These are phyloP conservation scores for Diaporthe sp. DNA, from an alignment of 2,329 filamentous ascomycete species.

Conservation along the genomic window DNA sequence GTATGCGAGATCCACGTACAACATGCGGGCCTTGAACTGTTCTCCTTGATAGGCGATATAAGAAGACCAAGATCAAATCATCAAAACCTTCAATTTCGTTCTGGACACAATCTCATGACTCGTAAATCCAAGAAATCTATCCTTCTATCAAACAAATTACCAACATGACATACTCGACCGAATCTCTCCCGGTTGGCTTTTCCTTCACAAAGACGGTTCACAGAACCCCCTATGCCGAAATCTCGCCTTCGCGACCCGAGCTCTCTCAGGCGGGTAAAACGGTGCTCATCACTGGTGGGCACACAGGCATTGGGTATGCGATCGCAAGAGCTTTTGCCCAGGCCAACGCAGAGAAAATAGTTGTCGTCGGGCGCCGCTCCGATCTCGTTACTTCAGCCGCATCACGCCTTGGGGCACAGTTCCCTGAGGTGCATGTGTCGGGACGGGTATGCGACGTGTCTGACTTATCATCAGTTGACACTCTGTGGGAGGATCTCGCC, in stretches of 20 bases:
- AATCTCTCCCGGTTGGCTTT: background rate
- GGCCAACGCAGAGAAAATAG: background rate
- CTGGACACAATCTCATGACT: background rate
- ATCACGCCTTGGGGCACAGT: background rate
- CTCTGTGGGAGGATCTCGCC: background rate
- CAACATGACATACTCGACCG: background rate
- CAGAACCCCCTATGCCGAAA: background rate
- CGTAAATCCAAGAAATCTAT: background rate
- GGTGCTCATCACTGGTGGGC: background rate
- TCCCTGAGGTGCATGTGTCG: background rate
- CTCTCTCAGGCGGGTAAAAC: background rate
- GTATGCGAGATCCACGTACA: background rate
- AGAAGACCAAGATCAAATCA: background rate
- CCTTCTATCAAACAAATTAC: background rate
- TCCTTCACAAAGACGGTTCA: background rate
- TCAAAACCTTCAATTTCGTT: fast-evolving
- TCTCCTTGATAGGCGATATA: background rate
- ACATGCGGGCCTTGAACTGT: background rate
- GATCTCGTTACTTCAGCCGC: background rate
- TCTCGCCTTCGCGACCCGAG: background rate
- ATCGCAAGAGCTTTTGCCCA: background rate
- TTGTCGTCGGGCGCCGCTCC: background rate
- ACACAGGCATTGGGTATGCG: background rate
- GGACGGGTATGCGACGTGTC: background rate
- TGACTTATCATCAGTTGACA: background rate